Percentiles rank a stretch among this genome's conserved stretches.
Conservation (phyloP, 371 early-diverging fungal species). For the Zychaea mexicana region DNA sequence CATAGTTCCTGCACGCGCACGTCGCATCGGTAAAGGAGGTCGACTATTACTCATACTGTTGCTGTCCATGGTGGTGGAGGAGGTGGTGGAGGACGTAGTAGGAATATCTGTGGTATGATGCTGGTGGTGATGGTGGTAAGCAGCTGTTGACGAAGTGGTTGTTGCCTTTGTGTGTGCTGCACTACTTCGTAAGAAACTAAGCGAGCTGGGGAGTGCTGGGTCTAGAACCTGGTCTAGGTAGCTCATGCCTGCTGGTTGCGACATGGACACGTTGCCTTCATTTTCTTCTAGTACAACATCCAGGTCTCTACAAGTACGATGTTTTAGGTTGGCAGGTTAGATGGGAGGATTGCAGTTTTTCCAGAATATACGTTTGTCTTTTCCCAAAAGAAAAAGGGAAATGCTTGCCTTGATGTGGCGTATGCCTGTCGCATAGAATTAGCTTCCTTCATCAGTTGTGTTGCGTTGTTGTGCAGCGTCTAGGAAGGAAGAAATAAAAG, state of each 20-base stretch:
- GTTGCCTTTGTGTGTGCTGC: slow-evolving; percentile 19
- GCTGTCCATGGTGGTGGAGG: slow-evolving; percentile 7
- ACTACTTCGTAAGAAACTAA: slow-evolving; percentile 32
- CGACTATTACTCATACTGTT: slow-evolving; percentile 1
- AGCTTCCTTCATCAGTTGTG: slow-evolving; percentile 23
- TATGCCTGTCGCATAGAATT: slow-evolving; percentile 24
- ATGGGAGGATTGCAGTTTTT: too few relatives aligned
- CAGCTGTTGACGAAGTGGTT: slow-evolving; percentile 10
- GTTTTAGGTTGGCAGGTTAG: not conserved
- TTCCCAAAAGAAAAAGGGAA: not conserved
- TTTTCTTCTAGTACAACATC: slow-evolving; percentile 46
- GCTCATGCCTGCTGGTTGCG: slow-evolving; percentile 20
- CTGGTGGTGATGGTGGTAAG: slow-evolving; percentile 14
- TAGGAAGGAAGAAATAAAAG: not conserved
- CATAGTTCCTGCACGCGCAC: slow-evolving; percentile 82
- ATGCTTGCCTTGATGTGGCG: slow-evolving; percentile 22
- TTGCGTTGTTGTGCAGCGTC: slow-evolving; percentile 2
- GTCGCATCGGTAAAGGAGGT: slow-evolving; percentile 31
- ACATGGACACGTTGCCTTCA: slow-evolving; percentile 18
- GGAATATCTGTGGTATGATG: slow-evolving; percentile 9
- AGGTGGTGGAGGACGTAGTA: not conserved
- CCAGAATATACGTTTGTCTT: too few relatives aligned
- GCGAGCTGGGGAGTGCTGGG: slow-evolving; percentile 21
- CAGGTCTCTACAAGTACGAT: slow-evolving; percentile 27
- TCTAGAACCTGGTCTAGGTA: slow-evolving; percentile 30